These are phyloP conservation scores for Candida freyschussii DNA, from an alignment of 1,139 yeast species.

Conservation along the genomic window DNA sequence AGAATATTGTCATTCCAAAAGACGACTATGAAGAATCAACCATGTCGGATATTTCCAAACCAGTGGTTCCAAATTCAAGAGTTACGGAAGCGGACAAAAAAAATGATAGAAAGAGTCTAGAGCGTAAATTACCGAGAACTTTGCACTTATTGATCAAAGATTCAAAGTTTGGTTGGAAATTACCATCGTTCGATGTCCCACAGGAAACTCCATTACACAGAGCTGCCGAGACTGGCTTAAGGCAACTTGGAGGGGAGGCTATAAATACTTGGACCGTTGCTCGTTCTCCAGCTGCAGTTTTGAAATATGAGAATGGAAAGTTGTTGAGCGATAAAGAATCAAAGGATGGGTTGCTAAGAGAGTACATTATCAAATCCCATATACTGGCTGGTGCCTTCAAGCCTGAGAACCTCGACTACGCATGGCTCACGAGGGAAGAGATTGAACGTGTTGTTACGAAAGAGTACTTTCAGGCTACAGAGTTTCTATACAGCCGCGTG, in stretches of 20 bases:
- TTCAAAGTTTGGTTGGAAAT: slow-evolving; percentile 52
- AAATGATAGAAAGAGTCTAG: slow-evolving; percentile 63
- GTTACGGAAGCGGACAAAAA: slow-evolving; percentile 67
- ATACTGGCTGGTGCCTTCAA: slow-evolving; percentile 82
- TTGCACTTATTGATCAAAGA: slow-evolving; percentile 62
- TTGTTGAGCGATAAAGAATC: slow-evolving; percentile 19
- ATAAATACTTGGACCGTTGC: slow-evolving; percentile 90
- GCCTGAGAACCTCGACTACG: slow-evolving; percentile 45
- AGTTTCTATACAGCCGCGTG: slow-evolving; percentile 48
- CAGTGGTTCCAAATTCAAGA: slow-evolving; percentile 68
- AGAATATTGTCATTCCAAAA: slow-evolving; percentile 65
- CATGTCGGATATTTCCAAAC: slow-evolving; percentile 57
- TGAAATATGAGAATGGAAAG: slow-evolving; percentile 32
- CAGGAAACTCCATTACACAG: slow-evolving; percentile 53
- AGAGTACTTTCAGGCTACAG: slow-evolving; percentile 50
- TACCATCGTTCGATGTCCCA: slow-evolving; percentile 61
- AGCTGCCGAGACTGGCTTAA: slow-evolving; percentile 72
- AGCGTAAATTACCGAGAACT: slow-evolving; percentile 75
- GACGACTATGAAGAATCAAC: slow-evolving; percentile 33
- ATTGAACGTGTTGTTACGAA: slow-evolving; percentile 48
- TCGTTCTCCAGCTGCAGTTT: slow-evolving; percentile 75
- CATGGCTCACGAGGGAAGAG: slow-evolving; percentile 88
- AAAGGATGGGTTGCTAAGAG: slow-evolving; percentile 23
- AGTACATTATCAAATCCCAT: slow-evolving; percentile 78
- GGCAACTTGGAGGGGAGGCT: slow-evolving; percentile 64